Evolutionary conservation across 192 early-diverging fungal genomes (phyloP).

Genomic region (Coemansia sp.): DNA sequence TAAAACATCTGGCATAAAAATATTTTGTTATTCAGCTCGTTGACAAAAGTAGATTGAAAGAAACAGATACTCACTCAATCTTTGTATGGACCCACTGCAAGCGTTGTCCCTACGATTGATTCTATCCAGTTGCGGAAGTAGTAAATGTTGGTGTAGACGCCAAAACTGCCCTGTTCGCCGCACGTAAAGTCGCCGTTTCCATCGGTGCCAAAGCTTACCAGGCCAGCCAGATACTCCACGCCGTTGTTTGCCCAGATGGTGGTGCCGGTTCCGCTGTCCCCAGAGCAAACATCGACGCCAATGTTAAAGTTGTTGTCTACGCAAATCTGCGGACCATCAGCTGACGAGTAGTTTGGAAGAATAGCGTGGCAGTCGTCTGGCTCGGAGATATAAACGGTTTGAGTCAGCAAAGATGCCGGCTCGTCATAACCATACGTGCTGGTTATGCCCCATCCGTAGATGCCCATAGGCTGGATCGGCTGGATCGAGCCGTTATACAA

Average conservation of each 20-base stretch:
- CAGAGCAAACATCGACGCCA: constrained; percentile 50
- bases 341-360: constrained; percentile 25
- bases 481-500: constrained; percentile 25
- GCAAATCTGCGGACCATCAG: constrained; percentile 43
- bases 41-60: too few relatives aligned
- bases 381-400: constrained; percentile 33
- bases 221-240: constrained; percentile 34
- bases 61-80: background rate
- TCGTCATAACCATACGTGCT: constrained; percentile 25
- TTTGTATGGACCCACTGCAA: constrained; percentile 6
- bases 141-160: constrained; percentile 42
- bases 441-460: constrained; percentile 50
- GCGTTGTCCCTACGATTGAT: constrained; percentile 18
- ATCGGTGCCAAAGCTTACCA: constrained; percentile 50
- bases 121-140: constrained; percentile 39
- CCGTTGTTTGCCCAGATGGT: constrained; percentile 22
- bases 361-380: constrained; percentile 46
- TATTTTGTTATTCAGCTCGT: too few relatives aligned
- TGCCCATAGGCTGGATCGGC: constrained; percentile 25
- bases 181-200: constrained; percentile 29
- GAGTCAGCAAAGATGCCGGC: constrained; percentile 22
- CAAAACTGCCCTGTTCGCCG: constrained; percentile 51
- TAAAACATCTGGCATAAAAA: too few relatives aligned
- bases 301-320: constrained; percentile 42
- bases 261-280: constrained; percentile 46